Percentiles rank a stretch among this genome's conserved stretches.
Evolutionary conservation across 2,329 filamentous ascomycete genomes (phyloP).

Genomic region (Trichoderma brevicompactum): DNA sequence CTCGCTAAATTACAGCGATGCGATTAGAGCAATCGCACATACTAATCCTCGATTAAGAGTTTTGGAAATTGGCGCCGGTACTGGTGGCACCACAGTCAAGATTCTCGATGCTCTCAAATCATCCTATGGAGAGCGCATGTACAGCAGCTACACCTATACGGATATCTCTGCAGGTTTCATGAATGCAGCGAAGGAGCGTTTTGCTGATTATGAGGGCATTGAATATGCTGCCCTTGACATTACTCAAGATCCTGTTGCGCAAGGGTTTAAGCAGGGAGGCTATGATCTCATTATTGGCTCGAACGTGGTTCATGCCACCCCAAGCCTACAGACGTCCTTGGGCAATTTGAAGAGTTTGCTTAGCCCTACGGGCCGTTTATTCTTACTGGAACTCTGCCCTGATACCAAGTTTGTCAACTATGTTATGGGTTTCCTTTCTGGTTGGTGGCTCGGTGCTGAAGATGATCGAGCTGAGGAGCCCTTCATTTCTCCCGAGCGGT

Average conservation of each 20-base stretch:
- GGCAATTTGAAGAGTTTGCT: constrained; percentile 36
- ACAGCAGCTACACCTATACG: constrained; percentile 40
- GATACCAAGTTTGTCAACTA: constrained; percentile 33
- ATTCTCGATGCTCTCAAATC: constrained; percentile 38
- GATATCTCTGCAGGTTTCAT: constrained; percentile 41
- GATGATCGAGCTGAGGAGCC: constrained; percentile 38
- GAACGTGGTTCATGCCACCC: constrained; percentile 40
- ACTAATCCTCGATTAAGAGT: constrained; percentile 34
- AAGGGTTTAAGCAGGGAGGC: background rate
- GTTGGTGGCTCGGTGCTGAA: constrained; percentile 44
- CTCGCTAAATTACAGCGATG: constrained; percentile 7
- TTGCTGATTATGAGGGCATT: constrained; percentile 32
- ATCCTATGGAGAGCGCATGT: constrained; percentile 31
- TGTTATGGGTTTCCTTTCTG: constrained; percentile 37
- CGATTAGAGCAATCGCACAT: constrained; percentile 8
- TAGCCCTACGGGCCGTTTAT: constrained; percentile 39
- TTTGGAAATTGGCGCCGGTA: constrained; percentile 50
- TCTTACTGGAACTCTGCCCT: constrained; percentile 37
- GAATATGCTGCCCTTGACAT: constrained; percentile 28
- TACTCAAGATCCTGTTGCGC: background rate
- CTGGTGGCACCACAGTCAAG: constrained; percentile 41
- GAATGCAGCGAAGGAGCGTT: constrained; percentile 37
- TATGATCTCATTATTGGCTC: constrained; percentile 20
- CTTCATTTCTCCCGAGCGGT: constrained; percentile 34
- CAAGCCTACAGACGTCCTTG: constrained; percentile 34